A percentile compares a stretch with the other conserved stretches of the same genome.
Conservation (phyloP, 495 filamentous ascomycete species). For the Bryoglossum gracile region DNA sequence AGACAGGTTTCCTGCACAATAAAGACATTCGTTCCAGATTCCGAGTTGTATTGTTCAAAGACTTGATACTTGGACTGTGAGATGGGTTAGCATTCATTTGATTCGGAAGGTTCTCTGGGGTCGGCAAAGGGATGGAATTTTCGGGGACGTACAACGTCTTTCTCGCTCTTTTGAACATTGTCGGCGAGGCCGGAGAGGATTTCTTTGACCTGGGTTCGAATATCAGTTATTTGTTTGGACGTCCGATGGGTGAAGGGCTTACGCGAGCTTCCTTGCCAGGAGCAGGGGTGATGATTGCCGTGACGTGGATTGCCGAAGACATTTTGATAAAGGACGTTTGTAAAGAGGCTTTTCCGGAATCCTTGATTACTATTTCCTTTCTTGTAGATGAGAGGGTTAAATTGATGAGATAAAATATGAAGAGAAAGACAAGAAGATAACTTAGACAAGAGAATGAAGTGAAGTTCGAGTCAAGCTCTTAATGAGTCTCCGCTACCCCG, state of each 20-base stretch:
- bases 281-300: conserved; percentile 11
- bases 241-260: not conserved
- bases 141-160: conserved; percentile 3
- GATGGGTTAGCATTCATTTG: not conserved
- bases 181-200: conserved; percentile 8
- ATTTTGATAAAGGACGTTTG: not conserved
- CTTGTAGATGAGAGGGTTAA: too few species aligned
- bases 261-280: conserved; percentile 8
- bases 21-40: not conserved
- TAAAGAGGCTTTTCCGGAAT: too few species aligned
- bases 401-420: too few species aligned
- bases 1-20: conserved; percentile 8
- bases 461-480: too few species aligned
- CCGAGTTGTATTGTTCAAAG: conserved; percentile 2
- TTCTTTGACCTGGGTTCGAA: conserved; percentile 5
- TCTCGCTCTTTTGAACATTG: conserved; percentile 5
- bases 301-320: conserved; percentile 7
- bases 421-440: too few species aligned
- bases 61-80: conserved; percentile 4
- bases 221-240: not conserved
- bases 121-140: too few species aligned
- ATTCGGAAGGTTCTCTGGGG: too few species aligned
- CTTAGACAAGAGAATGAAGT: too few species aligned
- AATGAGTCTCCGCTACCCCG: too few species aligned
- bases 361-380: too few species aligned